phyloP scores from a whole-genome alignment of 2,329 filamentous ascomycete genomes.

The Aureobasidium sp. region DNA sequence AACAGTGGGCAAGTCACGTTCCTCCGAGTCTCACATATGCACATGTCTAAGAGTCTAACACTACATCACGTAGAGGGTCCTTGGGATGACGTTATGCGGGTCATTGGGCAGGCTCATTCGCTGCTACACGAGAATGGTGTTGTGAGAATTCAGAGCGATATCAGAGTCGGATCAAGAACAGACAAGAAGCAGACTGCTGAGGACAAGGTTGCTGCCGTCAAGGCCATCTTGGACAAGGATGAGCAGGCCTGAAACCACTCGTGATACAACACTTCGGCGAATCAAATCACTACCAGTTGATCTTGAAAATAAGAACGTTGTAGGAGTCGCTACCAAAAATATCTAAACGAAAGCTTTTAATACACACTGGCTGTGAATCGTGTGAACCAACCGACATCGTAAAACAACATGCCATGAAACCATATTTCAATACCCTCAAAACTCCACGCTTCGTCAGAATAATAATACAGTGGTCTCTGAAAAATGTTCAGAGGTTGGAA shows the following conservation, averaged over 20 bases:
- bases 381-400: background rate
- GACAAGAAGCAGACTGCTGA: conserved; percentile 77
- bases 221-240: conserved; percentile 42
- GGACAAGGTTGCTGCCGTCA: conserved; percentile 66
- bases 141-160: conserved; percentile 77
- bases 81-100: conserved; percentile 80
- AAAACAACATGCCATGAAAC: background rate
- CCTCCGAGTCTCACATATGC: background rate
- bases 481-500: background rate
- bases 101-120: conserved; percentile 79
- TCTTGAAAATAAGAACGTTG: background rate
- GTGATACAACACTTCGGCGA: background rate
- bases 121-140: conserved; percentile 71
- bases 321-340: background rate
- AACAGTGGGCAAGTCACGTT: conserved; percentile 63
- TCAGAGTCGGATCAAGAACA: conserved; percentile 76
- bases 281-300: background rate
- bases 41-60: background rate
- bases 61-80: conserved; percentile 60
- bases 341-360: background rate
- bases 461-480: conserved; percentile 2
- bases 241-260: conserved; percentile 9
- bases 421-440: background rate
- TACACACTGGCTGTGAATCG: conserved; percentile 10
- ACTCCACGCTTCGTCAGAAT: conserved; percentile 7